Evolutionary conservation across 371 early-diverging fungal genomes (phyloP), one percentile per base, ranked within the genome.

Genomic region (Mucor mucedo): DNA sequence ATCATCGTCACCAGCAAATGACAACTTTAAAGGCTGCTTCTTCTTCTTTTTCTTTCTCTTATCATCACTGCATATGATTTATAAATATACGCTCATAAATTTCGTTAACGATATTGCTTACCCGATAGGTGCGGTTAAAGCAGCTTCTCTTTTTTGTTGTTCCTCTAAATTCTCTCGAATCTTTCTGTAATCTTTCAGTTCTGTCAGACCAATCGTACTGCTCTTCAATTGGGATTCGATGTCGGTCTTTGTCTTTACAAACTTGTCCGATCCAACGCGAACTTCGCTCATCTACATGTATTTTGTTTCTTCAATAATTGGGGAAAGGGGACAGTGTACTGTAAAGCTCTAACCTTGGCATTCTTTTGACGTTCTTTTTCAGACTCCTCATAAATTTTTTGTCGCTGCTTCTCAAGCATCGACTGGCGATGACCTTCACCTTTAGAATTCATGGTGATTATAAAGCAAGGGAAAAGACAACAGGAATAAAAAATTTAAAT

Each of bases 171-270:
- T 88, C 63, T 88, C 87, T 50, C 91, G 79, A 67, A 93, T 95
- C 63, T 92, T 88, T 63, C 93, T 86, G 70, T 96, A 97, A 60
- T 97, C 96, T 60, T 91, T 91, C 21, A 96, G 80, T 63, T 90
- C 82, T 2, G 95, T 95, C 38, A 97, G 78, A 56, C 97, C 97
- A 52, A 96, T 85, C 2, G 97, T 96, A 58, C 91, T 89, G 42
- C 84, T 86, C 70, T 94, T 96, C 50, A 97, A 86, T 49, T 90
- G 89, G 41, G 86, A 84, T 63, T 97, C 97, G 10, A 91, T 88
- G 63, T 84, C 85, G 49, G 86, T 89, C 35, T 85, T 83, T 49
- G 94, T 89, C 5, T 89, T 70, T 3, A 94, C 92, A 66, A 95
- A 96, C 72, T 93, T 93, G 71, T 91, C 93, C 7, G 87, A 66